Conservation (phyloP, 1,139 yeast species). For the Yamadazyma triangularis region DNA sequence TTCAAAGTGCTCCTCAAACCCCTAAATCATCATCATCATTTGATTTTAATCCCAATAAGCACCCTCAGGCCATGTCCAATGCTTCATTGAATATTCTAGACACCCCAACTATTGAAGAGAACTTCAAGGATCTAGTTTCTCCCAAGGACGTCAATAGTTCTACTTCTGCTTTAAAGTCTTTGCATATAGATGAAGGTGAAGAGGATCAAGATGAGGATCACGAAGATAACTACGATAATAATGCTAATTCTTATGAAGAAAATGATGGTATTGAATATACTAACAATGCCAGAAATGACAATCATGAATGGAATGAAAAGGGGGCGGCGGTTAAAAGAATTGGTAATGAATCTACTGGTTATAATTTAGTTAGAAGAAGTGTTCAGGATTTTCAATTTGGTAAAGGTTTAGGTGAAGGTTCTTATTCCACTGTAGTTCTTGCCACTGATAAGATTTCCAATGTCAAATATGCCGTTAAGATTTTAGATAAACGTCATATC, state of each 20-base stretch:
- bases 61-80: conserved; percentile 26
- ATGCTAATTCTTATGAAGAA: no score
- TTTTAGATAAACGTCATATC: conserved; percentile 88
- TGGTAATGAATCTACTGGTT: conserved; percentile 14
- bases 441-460: conserved; percentile 76
- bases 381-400: conserved; percentile 88
- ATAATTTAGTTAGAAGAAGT: conserved; percentile 45
- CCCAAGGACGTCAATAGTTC: conserved; percentile 7
- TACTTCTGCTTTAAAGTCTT: conserved; percentile 11
- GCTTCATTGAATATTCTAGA: conserved; percentile 38
- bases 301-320: conserved; percentile 28
- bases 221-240: no score
- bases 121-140: conserved; percentile 11
- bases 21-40: conserved; percentile 24
- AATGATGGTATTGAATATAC: no score
- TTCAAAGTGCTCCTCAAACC: conserved; percentile 28
- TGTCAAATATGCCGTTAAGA: conserved; percentile 82
- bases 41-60: conserved; percentile 19
- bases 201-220: no score
- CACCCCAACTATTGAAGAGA: conserved; percentile 21
- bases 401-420: conserved; percentile 88
- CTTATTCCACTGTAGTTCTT: conserved; percentile 88
- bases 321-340: conserved; percentile 38
- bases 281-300: conserved; percentile 2
- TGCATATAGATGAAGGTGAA: conserved; percentile 7